These are phyloP conservation scores for Globisporangium spinosum DNA, from an alignment of 352 stramenopile genomes.

Conservation along the genomic window DNA sequence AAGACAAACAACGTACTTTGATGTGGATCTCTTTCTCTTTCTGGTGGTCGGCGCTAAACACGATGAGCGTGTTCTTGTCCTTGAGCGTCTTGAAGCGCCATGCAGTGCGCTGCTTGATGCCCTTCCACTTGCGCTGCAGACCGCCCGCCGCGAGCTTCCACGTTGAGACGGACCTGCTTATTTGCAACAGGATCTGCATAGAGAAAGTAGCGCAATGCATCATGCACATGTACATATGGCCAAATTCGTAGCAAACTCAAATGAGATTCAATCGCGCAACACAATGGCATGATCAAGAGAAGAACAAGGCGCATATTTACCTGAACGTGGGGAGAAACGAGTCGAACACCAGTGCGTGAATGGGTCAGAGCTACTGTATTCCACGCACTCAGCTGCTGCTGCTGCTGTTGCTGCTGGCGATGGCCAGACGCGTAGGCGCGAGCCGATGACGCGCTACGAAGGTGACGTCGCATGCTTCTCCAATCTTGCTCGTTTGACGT, in stretches of 20 bases:
- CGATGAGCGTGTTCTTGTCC: conserved; percentile 62
- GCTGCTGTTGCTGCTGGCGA: background rate
- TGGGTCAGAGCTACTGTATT: background rate
- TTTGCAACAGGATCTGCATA: background rate
- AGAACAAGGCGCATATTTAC: background rate
- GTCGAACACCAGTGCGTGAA: background rate
- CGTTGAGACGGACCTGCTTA: conserved; percentile 41
- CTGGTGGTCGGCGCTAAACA: conserved; percentile 69
- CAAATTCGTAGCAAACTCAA: background rate
- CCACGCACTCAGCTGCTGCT: background rate
- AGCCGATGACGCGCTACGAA: conserved; percentile 1
- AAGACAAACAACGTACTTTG: conserved; percentile 16
- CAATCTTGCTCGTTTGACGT: background rate
- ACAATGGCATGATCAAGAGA: background rate
- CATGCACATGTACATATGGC: background rate
- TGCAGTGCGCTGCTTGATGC: conserved; percentile 74
- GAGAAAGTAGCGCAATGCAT: background rate
- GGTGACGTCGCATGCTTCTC: conserved; percentile 8
- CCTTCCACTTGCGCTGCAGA: conserved; percentile 78
- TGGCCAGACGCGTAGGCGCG: background rate
- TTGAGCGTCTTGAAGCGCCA: conserved; percentile 84
- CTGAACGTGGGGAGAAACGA: background rate
- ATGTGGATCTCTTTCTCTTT: conserved; percentile 68
- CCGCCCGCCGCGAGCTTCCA: conserved; percentile 73
- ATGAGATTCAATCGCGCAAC: background rate